Percentiles rank a stretch among this genome's conserved stretches.
Evolutionary conservation across 441 rosid species (phyloP).

Genomic region (Eruca vesicaria): DNA sequence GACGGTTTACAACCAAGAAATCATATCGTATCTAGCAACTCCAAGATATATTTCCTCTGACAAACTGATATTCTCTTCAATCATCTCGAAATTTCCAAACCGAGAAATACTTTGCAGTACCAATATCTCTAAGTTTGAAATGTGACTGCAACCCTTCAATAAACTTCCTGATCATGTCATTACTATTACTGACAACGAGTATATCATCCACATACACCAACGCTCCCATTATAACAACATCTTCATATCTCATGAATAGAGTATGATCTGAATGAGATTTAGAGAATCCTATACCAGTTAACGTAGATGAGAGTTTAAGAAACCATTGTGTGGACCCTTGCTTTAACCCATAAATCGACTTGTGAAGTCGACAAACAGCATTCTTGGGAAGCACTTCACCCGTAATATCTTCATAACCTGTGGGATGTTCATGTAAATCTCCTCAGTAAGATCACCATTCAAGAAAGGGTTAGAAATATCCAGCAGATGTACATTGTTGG

Average conservation of each 20-base stretch:
- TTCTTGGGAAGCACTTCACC: background rate
- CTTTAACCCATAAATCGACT: background rate
- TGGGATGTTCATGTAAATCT: no score
- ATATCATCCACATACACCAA: background rate
- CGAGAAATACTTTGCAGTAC: background rate
- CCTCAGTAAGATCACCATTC: no score
- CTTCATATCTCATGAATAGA: rapidly evolving
- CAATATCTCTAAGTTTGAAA: background rate
- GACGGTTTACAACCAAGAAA: background rate
- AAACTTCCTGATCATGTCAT: rapidly evolving
- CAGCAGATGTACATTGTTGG: no score
- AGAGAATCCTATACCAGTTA: background rate
- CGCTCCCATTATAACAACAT: rapidly evolving
- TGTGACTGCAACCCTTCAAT: rapidly evolving
- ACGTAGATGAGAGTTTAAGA: background rate
- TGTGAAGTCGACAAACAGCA: background rate
- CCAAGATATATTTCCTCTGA: background rate
- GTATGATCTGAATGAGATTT: background rate
- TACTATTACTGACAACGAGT: background rate
- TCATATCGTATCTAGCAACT: background rate
- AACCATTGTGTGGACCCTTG: background rate
- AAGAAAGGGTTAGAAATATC: no score
- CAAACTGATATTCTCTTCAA: background rate
- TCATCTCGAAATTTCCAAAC: background rate
- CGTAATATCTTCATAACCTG: no score